Evolutionary conservation across 2,329 filamentous ascomycete species (phyloP), one percentile per base, ranked within the genome.

Genomic region (Penicillium sumatraense): DNA sequence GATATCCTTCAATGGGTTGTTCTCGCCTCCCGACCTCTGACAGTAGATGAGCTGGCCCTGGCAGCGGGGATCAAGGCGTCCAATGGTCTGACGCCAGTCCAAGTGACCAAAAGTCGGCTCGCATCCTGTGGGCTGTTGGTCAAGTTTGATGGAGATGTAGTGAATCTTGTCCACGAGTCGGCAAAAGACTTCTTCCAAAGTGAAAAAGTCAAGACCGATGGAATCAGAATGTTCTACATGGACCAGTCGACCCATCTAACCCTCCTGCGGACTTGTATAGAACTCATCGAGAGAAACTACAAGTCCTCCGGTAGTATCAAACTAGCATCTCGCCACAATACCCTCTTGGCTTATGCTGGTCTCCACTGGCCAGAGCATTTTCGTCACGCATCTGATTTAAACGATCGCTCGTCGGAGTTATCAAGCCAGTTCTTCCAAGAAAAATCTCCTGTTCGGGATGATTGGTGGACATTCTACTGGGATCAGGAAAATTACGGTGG

Each of bases 381-480:
- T 48, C 57, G 57, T 7, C 54, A 67, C 49, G 60, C 60, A 5
- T 49, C 60, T 46, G 1, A 63, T 52, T 47, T 40, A 21, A 13
- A 16, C 20, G 23, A 49, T 40, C 14, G 31, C 26, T 46, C 24
- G 36, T 54, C 56, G 21, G 64, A 65, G 35, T 27, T 64, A 44
- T 65, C 60, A 54, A 51, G 61, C 56, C 63, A 46, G 26, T 66
- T 66, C 59, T 66, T 66, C 46, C 20, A 36, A 54, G 57, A 24
- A n/a, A 47, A 62, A 14, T 65, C 63, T 55, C 51, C 49, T 16
- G 55, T 63, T 24, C 61, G 64, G 45, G 60, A 60, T 11, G 47
- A 63, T 49, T 67, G 64, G 64, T 67, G 61, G 64, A 62, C 52
- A 54, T 49, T 63, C 53, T 65, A 65, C 47, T 66, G 61, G 61